phyloP scores from a whole-genome alignment of 2,329 filamentous ascomycete genomes.

The Bertia moriformis region DNA sequence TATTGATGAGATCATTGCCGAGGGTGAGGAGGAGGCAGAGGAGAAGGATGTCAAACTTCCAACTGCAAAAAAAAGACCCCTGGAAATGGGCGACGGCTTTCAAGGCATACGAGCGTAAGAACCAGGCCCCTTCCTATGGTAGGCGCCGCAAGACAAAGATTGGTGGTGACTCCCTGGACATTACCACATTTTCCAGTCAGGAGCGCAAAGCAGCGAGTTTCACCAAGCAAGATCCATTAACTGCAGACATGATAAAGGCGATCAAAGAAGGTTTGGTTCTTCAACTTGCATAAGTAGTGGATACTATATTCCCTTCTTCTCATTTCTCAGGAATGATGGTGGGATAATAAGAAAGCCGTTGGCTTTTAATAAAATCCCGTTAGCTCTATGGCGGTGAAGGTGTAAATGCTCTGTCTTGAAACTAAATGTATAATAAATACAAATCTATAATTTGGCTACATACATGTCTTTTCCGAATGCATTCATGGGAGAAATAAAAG shows the following conservation, averaged over 20 bases:
- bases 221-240: slow-evolving; percentile 18
- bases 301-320: too few species aligned
- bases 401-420: too few species aligned
- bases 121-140: slow-evolving; percentile 3
- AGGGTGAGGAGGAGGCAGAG: slow-evolving; percentile 9
- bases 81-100: slow-evolving; percentile 12
- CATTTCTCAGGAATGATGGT: too few species aligned
- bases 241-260: slow-evolving; percentile 13
- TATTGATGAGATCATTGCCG: slow-evolving; percentile 10
- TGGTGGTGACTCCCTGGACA: slow-evolving; percentile 21
- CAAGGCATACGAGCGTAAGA: slow-evolving; percentile 8
- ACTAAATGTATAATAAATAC: too few species aligned
- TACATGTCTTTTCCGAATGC: too few species aligned
- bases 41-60: slow-evolving; percentile 13
- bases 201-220: slow-evolving; percentile 17
- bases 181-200: slow-evolving; percentile 15
- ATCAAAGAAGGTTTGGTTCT: slow-evolving; percentile 21
- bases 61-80: slow-evolving; percentile 8
- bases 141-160: slow-evolving; percentile 8
- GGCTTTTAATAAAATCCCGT: too few species aligned
- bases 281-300: slow-evolving; percentile 3
- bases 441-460: too few species aligned
- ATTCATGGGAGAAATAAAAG: too few species aligned
- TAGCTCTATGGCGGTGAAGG: too few species aligned
- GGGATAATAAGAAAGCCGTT: too few species aligned